Evolutionary conservation across 805 yeast genomes (phyloP), one percentile per base, ranked within the genome.

Genomic region (Candida loeiensis): DNA sequence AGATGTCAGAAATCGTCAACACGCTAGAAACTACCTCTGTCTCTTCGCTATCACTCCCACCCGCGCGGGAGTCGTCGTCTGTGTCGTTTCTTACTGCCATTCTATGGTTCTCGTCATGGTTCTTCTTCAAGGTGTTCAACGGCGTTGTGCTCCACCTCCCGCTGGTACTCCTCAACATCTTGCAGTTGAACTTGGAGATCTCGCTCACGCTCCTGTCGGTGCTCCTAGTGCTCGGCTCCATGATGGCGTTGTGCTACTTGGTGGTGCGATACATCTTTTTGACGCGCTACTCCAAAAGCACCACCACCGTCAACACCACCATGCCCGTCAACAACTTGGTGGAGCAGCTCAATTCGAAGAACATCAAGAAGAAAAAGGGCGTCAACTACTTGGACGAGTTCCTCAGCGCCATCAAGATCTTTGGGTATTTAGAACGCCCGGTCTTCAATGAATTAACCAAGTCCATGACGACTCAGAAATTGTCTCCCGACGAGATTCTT

Each of bases 361-460:
- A 47, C 41, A 44, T 51, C 8, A 54, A 49, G 37, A 45, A 52
- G 33, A 39, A 39, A 26, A 34, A 30, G 20, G 22, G 27, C 16
- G 64, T 83, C 1, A 81, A 85, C 34, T 90, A 88, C 54, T 65
- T 91, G 38, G 96, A 91, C 58, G 95, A 90, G 57, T 91, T 91
- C 52, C 64, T 91, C 34, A 77, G 86, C 37, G 98, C 96, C 2
- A 86, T 93, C 47, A 89, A 88, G 61, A 84, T 93, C 5, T 93
- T 91, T 66, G 98, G 98, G 2, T 91, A 91, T 59, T 69, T 91
- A 36, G 98, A 91, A 49, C 75, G 82, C 45, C 84, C 86, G 2
- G 96, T 91, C 1, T 90, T 91, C 59, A 95, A 90, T 55, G 98
- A 90, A 53, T 73, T 91, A 50, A 90, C 98, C 3, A 82, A 85